Evolutionary conservation across 768 basidiomycete species (phyloP), one percentile per base, ranked within the genome.

Genomic region (Ramaria rubella): DNA sequence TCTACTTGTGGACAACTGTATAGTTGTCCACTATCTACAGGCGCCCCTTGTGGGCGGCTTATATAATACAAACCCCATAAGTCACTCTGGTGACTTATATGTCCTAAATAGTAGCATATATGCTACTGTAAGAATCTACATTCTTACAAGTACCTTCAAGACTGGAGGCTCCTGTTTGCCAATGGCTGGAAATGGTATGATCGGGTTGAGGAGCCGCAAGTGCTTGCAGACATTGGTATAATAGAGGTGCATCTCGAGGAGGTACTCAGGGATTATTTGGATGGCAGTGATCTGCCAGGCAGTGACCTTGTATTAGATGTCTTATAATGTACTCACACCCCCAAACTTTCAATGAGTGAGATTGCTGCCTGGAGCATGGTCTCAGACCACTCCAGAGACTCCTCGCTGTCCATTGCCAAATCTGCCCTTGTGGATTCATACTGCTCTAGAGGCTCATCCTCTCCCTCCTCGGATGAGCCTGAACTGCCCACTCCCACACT

Each of bases 271-370:
- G 17, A 36, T 8, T 8, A 17, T 17, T 36, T 8, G 34, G 8
- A 36, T 36, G 34, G 34, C 34, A n/a, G 8, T 36, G 34, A 8
- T 8, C 34, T 8, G 17, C 8, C 34, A 36, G 34, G 17, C 34
- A 36, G 8, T 8, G 8, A 8, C 8, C 34, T 36, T 8, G 34
- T 17, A 17, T 36, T 36, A 36, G 12, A 51, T 24, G n/a, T 61
- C 62, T 2, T 29, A 38, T 1, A 55, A 58, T 1, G 48, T 59
- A 36, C 59, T 57, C 3, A 55, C 29, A 48, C 62, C 61, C n/a
- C 51, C 46, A 1, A 60, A 54, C 0, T 62, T 61, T 27, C 53
- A 54, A n/a, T 54, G 53, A 1, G 62, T n/a, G 8, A 62, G 53
- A 46, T 60, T 62, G 4, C 63, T 60, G 1, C 50, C 58, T 0